Evolutionary conservation across 1,284 basidiomycete species (phyloP).

Genomic region (Ceratobasidium sp.): DNA sequence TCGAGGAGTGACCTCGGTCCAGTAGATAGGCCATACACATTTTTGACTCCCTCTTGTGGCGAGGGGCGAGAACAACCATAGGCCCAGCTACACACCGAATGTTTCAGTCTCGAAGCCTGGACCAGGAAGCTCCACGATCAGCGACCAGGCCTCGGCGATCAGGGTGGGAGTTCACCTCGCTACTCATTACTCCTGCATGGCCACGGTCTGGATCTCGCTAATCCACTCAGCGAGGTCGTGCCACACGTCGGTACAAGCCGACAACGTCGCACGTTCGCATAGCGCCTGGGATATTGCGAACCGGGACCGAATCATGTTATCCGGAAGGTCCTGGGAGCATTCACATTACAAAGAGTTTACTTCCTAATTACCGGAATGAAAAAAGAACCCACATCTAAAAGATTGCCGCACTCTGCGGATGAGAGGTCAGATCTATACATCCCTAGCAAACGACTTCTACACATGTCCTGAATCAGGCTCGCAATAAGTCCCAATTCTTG

Average conservation of each 20-base stretch:
- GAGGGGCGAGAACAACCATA: neutral
- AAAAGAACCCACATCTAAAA: slow-evolving; percentile 44
- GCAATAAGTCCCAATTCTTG: slow-evolving; percentile 32
- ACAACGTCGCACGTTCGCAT: slow-evolving; percentile 40
- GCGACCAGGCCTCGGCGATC: neutral
- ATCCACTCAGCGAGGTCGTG: neutral
- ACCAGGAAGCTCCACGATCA: slow-evolving; percentile 23
- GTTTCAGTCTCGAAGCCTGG: slow-evolving; percentile 14
- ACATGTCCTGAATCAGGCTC: slow-evolving; percentile 40
- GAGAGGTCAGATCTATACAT: slow-evolving; percentile 41
- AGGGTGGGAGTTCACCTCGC: slow-evolving; percentile 35
- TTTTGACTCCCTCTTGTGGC: slow-evolving; percentile 7
- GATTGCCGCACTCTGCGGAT: slow-evolving; percentile 42
- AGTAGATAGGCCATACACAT: neutral
- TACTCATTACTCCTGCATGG: neutral
- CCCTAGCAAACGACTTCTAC: slow-evolving; percentile 30
- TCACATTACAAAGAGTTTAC: neutral
- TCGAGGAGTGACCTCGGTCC: neutral
- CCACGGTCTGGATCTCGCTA: neutral
- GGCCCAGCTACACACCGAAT: neutral
- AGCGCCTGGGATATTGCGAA: slow-evolving; percentile 45
- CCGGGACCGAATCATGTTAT: slow-evolving; percentile 14
- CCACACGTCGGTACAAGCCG: slow-evolving; percentile 28
- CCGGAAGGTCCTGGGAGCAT: slow-evolving; percentile 31
- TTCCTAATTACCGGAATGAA: neutral